Evolutionary conservation across 345 rosid species (phyloP).

Genomic region (Mercurialis annua): DNA sequence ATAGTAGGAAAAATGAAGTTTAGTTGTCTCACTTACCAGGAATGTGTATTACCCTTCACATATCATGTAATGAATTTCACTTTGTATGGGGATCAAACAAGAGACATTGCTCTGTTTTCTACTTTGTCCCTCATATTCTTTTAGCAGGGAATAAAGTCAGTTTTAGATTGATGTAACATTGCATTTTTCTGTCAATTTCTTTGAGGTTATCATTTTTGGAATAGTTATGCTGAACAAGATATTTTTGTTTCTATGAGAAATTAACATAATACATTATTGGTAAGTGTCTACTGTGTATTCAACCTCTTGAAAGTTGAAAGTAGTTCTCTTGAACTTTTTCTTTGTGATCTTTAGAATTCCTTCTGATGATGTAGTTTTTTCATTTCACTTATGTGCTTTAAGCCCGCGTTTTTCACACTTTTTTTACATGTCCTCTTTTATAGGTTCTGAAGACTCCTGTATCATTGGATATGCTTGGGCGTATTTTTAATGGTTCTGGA

Average conservation of each 20-base stretch:
- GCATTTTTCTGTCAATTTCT: no score
- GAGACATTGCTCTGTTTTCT: not conserved
- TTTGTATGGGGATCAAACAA: not conserved
- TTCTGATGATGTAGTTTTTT: not conserved
- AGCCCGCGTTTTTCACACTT: not conserved
- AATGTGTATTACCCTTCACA: no score
- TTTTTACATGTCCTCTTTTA: constrained; percentile 10
- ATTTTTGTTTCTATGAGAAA: no score
- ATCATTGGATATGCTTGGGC: constrained; percentile 94
- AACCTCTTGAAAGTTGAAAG: not conserved
- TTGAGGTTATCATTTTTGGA: no score
- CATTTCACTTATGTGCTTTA: not conserved
- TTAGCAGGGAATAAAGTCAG: not conserved
- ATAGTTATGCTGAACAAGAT: no score
- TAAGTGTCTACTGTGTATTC: not conserved
- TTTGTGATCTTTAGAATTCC: not conserved
- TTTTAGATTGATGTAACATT: no score
- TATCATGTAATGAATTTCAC: not conserved
- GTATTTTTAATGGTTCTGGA: constrained; percentile 95
- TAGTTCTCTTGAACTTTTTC: not conserved
- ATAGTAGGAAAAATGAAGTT: not conserved
- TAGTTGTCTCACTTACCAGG: no score
- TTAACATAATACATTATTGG: no score
- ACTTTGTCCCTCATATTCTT: not conserved
- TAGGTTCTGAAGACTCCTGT: constrained; percentile 92